phyloP scores from a whole-genome alignment of 73 alveolate species.

The Paramecium pentaurelia region DNA sequence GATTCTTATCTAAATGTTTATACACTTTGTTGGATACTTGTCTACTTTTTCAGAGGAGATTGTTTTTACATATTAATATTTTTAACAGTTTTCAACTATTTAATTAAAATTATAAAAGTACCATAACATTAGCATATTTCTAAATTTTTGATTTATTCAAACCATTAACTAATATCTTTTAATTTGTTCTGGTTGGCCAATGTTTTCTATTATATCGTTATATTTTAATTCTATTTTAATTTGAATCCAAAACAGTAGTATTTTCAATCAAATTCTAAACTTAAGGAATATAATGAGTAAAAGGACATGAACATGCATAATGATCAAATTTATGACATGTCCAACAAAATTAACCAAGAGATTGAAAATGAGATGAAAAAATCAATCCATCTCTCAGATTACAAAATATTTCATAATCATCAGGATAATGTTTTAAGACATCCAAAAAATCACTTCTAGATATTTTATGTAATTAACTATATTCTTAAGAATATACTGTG shows the following conservation, averaged over 20 bases:
- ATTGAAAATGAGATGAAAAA: not conserved
- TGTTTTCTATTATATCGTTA: not conserved
- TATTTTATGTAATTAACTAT: slow-evolving; percentile 12
- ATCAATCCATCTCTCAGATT: not conserved
- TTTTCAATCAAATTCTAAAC: not conserved
- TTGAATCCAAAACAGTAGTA: not conserved
- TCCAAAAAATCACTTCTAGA: slow-evolving; percentile 39
- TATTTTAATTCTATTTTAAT: not conserved
- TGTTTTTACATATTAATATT: no score
- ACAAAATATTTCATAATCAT: slow-evolving; percentile 57
- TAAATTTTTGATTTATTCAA: not conserved
- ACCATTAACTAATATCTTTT: not conserved
- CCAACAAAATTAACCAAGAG: slow-evolving; percentile 27
- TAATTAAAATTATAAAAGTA: not conserved
- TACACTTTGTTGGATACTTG: not conserved
- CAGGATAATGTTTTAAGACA: not conserved
- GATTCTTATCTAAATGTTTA: not conserved
- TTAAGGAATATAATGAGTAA: slow-evolving; percentile 29
- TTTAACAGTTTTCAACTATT: not conserved
- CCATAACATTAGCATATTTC: not conserved
- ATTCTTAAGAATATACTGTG: slow-evolving; percentile 27
- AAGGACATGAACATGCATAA: slow-evolving; percentile 27
- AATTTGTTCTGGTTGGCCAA: slow-evolving; percentile 25
- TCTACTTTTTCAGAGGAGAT: not conserved
- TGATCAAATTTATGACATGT: slow-evolving; percentile 34